Evolutionary conservation across 345 rosid genomes (phyloP).

Genomic region (Aquilaria sinensis): DNA sequence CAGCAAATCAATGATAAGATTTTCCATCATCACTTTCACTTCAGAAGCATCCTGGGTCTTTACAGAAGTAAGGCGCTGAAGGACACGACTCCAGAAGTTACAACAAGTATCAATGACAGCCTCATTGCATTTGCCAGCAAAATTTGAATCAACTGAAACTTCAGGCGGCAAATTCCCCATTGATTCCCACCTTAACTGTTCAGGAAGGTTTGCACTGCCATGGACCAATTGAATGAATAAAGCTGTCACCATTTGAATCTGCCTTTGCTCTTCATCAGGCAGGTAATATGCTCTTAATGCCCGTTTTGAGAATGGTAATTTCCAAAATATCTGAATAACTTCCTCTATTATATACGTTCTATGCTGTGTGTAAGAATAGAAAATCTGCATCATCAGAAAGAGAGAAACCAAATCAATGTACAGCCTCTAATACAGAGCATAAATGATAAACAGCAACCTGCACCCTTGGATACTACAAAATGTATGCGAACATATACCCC

Average conservation of each 20-base stretch:
- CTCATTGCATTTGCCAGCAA: constrained; percentile 66
- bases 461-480: background rate
- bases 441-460: too few relatives aligned
- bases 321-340: constrained; percentile 80
- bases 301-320: constrained; percentile 79
- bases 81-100: constrained; percentile 95
- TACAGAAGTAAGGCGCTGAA: constrained; percentile 77
- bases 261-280: constrained; percentile 98
- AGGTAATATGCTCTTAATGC: constrained; percentile 77
- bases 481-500: constrained; percentile 50
- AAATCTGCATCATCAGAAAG: constrained; percentile 54
- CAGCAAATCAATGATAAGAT: constrained; percentile 85
- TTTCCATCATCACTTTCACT: constrained; percentile 82
- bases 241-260: constrained; percentile 96
- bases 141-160: constrained; percentile 62
- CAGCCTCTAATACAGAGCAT: background rate
- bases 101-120: constrained; percentile 88
- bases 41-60: constrained; percentile 96
- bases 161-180: constrained; percentile 51
- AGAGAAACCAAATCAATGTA: constrained; percentile 3
- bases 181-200: constrained; percentile 57
- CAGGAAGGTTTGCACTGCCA: constrained; percentile 85
- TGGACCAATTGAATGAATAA: constrained; percentile 95
- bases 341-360: constrained; percentile 85
- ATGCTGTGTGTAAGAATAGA: constrained; percentile 79